Percentiles rank a stretch among this genome's conserved stretches.
These are phyloP conservation scores for Magnolia officinalis DNA, from an alignment of 164 flowering plant species.

Conservation along the genomic window DNA sequence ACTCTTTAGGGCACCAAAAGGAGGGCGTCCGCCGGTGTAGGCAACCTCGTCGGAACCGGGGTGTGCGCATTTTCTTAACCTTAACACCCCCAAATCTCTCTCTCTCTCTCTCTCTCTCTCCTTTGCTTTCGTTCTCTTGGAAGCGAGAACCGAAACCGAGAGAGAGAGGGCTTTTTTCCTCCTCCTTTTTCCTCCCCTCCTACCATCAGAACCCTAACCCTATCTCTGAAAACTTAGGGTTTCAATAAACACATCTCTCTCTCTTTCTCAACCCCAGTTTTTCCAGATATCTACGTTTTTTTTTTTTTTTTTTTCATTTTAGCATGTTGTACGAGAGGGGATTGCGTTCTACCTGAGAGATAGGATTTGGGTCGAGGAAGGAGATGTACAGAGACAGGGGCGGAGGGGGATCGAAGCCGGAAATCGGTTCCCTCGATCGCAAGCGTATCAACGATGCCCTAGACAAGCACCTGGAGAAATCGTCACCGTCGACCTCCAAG, in stretches of 20 bases:
- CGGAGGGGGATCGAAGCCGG: conserved; percentile 28
- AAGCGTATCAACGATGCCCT: conserved; percentile 67
- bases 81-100: conserved; percentile 41
- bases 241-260: not conserved
- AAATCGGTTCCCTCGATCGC: conserved; percentile 46
- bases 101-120: not conserved
- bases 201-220: conserved; percentile 3
- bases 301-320: not conserved
- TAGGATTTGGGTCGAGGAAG: not conserved
- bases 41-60: conserved; percentile 2
- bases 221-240: not conserved
- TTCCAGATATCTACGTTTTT: not conserved
- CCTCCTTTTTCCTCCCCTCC: not conserved
- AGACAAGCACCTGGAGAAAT: conserved; percentile 67
- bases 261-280: not conserved
- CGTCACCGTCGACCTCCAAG: conserved; percentile 69
- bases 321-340: conserved; percentile 7
- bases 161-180: not conserved
- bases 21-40: not conserved
- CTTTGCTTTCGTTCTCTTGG: not conserved
- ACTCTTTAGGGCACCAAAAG: not conserved
- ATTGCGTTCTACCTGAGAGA: not conserved
- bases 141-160: not conserved
- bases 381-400: conserved; percentile 50
- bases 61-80: conserved; percentile 38